Conservation (phyloP, 2,329 filamentous ascomycete genomes). For the Hypomyces perniciosus region DNA sequence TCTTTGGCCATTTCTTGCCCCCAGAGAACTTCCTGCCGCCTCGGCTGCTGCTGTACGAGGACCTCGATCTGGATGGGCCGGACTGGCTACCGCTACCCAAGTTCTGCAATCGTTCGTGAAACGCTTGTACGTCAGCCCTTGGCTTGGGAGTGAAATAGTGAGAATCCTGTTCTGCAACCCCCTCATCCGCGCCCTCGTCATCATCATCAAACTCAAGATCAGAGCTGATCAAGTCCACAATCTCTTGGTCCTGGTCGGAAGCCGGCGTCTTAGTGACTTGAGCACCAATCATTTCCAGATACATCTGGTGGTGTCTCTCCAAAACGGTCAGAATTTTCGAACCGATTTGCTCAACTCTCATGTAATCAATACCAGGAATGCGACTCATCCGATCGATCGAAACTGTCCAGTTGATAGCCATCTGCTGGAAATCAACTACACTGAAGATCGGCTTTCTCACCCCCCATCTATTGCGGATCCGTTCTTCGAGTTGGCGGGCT, state of each 20-base stretch:
- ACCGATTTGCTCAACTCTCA: constrained; percentile 59
- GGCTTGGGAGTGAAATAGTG: constrained; percentile 38
- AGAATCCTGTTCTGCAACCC: constrained; percentile 36
- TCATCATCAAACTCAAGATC: constrained; percentile 34
- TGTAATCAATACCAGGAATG: constrained; percentile 57
- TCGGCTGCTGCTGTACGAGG: constrained; percentile 21
- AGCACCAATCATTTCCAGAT: constrained; percentile 30
- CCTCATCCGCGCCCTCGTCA: constrained; percentile 31
- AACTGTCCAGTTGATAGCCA: constrained; percentile 64
- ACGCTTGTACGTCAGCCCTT: constrained; percentile 28
- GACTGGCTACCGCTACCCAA: constrained; percentile 23
- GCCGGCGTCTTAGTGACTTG: constrained; percentile 14
- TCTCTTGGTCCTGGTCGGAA: constrained; percentile 30
- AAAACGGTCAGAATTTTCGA: constrained; percentile 55
- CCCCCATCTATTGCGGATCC: constrained; percentile 53
- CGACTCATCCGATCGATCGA: constrained; percentile 54
- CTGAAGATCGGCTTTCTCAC: constrained; percentile 59
- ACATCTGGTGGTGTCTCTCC: constrained; percentile 39
- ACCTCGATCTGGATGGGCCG: constrained; percentile 21
- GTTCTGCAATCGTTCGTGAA: constrained; percentile 26
- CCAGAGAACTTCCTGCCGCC: constrained; percentile 24
- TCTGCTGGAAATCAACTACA: constrained; percentile 62
- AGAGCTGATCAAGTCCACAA: constrained; percentile 52
- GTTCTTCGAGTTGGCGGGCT: constrained; percentile 55
- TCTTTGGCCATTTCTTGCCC: constrained; percentile 25